Percentiles rank a stretch among this genome's conserved stretches.
phyloP scores from a whole-genome alignment of 129 eudicot species.

The Mikania micrantha region DNA sequence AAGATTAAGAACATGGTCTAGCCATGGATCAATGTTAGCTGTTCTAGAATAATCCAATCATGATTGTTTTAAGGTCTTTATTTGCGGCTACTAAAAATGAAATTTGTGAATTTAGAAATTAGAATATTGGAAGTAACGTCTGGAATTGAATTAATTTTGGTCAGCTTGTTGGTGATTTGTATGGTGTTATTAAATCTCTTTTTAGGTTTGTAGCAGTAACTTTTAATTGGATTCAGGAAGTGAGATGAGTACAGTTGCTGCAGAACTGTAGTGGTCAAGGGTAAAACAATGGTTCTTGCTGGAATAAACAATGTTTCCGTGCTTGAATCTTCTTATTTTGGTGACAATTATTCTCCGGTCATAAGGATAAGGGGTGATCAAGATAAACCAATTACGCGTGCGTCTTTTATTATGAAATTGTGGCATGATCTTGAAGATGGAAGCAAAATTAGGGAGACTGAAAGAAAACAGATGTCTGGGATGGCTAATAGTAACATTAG shows the following conservation, averaged over 20 bases:
- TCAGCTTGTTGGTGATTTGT: too few relatives aligned
- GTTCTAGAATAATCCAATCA: background rate
- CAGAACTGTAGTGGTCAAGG: constrained; percentile 10
- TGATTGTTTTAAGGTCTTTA: background rate
- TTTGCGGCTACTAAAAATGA: background rate
- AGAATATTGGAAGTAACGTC: background rate
- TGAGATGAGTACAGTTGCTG: background rate
- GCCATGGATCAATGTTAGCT: background rate
- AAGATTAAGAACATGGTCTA: background rate
- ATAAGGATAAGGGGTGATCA: constrained; percentile 39
- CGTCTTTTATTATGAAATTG: constrained; percentile 67
- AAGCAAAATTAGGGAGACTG: constrained; percentile 24
- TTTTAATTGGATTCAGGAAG: constrained; percentile 7
- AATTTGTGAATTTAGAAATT: background rate
- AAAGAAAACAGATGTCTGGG: constrained; percentile 25
- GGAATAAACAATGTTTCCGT: constrained; percentile 54
- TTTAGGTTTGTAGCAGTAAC: background rate
- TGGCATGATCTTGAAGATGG: constrained; percentile 88
- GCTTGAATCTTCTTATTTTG: constrained; percentile 36
- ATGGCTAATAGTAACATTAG: background rate
- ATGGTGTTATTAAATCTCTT: background rate
- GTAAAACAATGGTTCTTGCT: constrained; percentile 58
- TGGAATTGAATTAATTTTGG: background rate
- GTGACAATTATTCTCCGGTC: constrained; percentile 41
- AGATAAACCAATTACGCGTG: constrained; percentile 44